Evolutionary conservation across 129 eudicot species (phyloP).

Genomic region (Lonicera japonica): DNA sequence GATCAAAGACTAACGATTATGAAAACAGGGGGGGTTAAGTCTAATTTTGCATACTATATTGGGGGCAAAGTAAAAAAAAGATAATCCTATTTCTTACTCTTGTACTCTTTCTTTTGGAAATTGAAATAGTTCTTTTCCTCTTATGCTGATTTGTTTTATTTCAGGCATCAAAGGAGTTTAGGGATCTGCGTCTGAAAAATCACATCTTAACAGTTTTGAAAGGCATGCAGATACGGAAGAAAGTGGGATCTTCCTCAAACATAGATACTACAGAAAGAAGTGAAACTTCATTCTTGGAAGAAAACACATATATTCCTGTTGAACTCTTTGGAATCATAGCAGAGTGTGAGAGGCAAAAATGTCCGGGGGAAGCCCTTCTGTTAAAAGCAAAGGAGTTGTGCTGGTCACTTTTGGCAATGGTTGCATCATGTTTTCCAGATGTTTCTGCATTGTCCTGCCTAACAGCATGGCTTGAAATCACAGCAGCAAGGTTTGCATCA

Average conservation of each 20-base stretch:
- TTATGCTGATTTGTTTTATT: neutral
- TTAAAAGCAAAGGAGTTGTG: slow-evolving; percentile 82
- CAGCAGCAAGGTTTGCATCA: slow-evolving; percentile 78
- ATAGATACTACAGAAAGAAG: slow-evolving; percentile 34
- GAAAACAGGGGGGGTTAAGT: neutral
- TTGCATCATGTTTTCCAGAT: slow-evolving; percentile 91
- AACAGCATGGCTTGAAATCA: slow-evolving; percentile 91
- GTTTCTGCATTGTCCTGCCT: slow-evolving; percentile 85
- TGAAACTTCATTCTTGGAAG: slow-evolving; percentile 40
- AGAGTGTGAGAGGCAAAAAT: slow-evolving; percentile 70
- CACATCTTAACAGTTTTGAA: slow-evolving; percentile 80
- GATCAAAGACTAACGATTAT: too few relatives aligned
- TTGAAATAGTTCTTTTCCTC: neutral
- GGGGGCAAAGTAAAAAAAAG: neutral
- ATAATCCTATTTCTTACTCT: neutral
- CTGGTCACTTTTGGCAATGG: slow-evolving; percentile 91
- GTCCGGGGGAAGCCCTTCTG: slow-evolving; percentile 86
- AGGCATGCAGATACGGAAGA: slow-evolving; percentile 67
- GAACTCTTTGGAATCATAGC: slow-evolving; percentile 89
- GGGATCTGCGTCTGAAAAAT: slow-evolving; percentile 69
- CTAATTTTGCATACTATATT: too few relatives aligned
- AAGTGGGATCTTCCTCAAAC: slow-evolving; percentile 32
- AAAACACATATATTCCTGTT: slow-evolving; percentile 45
- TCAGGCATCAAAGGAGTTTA: slow-evolving; percentile 86
- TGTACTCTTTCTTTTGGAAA: neutral